Percentiles rank a stretch among this genome's conserved stretches.
phyloP scores from a whole-genome alignment of 352 stramenopile genomes.

The Phytophthora syringae region DNA sequence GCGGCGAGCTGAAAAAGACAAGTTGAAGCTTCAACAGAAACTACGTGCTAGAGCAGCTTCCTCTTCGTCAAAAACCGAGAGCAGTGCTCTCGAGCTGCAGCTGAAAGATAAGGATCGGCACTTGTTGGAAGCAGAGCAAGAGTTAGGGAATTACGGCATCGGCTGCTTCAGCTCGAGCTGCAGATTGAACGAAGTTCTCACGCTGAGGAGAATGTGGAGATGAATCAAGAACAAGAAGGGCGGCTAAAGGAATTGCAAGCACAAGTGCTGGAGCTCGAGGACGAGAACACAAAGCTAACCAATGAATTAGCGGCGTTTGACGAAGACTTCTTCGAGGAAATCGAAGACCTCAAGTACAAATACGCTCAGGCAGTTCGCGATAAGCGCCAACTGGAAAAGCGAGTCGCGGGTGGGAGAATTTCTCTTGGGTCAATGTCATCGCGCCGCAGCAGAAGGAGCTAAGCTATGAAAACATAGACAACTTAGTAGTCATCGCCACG shows the following conservation, averaged over 20 bases:
- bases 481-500: slow-evolving; percentile 97
- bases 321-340: slow-evolving; percentile 96
- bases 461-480: neutral
- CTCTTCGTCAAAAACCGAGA: slow-evolving; percentile 21
- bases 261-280: slow-evolving; percentile 50
- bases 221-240: slow-evolving; percentile 15
- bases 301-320: slow-evolving; percentile 92
- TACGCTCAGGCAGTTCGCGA: slow-evolving; percentile 89
- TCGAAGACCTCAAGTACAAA: slow-evolving; percentile 96
- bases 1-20: slow-evolving; percentile 60
- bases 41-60: slow-evolving; percentile 50
- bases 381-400: slow-evolving; percentile 67
- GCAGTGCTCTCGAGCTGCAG: slow-evolving; percentile 16
- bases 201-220: slow-evolving; percentile 5
- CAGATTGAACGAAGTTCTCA: slow-evolving; percentile 20
- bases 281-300: slow-evolving; percentile 78
- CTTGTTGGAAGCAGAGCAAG: slow-evolving; percentile 24
- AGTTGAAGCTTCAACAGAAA: slow-evolving; percentile 74
- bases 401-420: slow-evolving; percentile 19
- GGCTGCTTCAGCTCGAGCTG: slow-evolving; percentile 31
- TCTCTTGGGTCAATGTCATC: slow-evolving; percentile 25
- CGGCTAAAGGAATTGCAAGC: slow-evolving; percentile 47
- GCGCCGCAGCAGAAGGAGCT: slow-evolving; percentile 23
- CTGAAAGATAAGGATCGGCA: slow-evolving; percentile 36
- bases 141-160: slow-evolving; percentile 24